Base-by-base conservation (phyloP, 495 filamentous ascomycete species). In the Cercophora sp. region DNA sequence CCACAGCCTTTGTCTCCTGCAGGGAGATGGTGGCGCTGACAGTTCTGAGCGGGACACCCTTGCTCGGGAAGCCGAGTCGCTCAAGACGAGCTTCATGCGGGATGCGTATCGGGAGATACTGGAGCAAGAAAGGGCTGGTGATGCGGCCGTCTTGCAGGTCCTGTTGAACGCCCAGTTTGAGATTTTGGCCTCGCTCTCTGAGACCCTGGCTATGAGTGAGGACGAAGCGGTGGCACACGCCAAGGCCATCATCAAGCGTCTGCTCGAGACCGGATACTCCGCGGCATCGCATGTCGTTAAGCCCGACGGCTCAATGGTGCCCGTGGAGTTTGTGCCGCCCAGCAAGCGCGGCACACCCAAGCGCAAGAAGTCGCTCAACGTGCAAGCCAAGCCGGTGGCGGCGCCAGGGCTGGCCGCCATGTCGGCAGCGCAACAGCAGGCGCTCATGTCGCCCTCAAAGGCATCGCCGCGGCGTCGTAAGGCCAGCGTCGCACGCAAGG, bases 151-250 rank as follows among this genome's bases (percentile, higher is more conserved):
- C 18, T 75, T 95, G 58, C 91, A 96, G 66, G 78, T 86, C 5
- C 79, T 97, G 35, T 79, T 96, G 6, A 83, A 85, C 42, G 88
- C 92, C 20, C 92, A 97, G 61, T 93, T 97, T 60, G 92, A 97
- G 63, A 88, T 89, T 2, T 82, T 96, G 46, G 76, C 85, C 16
- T 86, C 88, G 1, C 78, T 99, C 51, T 82, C 85, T 51, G 85
- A 86, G 52, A 86, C 94, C 31, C 78, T 93, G 59, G 74, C 79
- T 24, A 86, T 96, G 79, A 83, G 72, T 57, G 89, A 93, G 69
- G 80, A 80, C 57, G 87, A 96, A 49, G 91, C 91, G 4, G 76
- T 96, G 23, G 72, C 85, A 39, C 83, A 85, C 54, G 94, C 91
- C 24, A 88, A 85, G 60, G 76, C 66, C n/a, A 83, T 91, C 45